Conservation (phyloP, 495 filamentous ascomycete genomes). For the Podospora appendiculata region DNA sequence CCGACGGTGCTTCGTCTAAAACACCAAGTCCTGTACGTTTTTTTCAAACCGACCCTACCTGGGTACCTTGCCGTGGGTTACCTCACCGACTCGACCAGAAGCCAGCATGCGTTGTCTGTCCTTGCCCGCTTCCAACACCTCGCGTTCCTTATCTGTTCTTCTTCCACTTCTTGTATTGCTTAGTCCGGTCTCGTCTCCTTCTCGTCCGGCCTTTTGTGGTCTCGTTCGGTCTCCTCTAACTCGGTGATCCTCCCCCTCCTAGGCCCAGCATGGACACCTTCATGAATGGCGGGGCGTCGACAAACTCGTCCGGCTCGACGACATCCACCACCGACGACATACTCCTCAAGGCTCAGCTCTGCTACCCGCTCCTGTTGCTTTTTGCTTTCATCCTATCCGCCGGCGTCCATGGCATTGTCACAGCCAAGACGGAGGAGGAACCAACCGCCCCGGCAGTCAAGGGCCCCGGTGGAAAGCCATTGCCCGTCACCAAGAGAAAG, state of each 20-base stretch:
- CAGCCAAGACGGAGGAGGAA: slow-evolving; percentile 34
- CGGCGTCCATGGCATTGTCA: slow-evolving; percentile 36
- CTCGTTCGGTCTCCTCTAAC: neutral
- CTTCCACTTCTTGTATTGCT: no score
- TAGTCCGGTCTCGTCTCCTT: neutral
- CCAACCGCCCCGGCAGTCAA: slow-evolving; percentile 26
- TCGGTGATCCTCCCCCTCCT: neutral
- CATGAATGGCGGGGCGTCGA: neutral
- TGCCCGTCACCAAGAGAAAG: slow-evolving; percentile 53
- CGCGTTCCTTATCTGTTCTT: no score
- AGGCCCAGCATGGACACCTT: slow-evolving; percentile 13
- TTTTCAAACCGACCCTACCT: neutral
- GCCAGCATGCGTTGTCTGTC: no score
- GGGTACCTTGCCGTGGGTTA: no score
- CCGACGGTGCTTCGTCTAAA: slow-evolving; percentile 14
- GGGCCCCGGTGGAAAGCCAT: slow-evolving; percentile 75
- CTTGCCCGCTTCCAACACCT: no score
- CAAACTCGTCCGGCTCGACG: slow-evolving; percentile 4
- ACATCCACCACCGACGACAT: slow-evolving; percentile 25
- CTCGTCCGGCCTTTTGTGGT: neutral
- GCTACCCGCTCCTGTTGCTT: slow-evolving; percentile 36
- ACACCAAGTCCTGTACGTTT: slow-evolving; percentile 13
- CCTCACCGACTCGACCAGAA: no score
- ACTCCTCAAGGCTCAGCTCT: slow-evolving; percentile 29
- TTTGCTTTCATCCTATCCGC: slow-evolving; percentile 34